Evolutionary conservation across 345 rosid genomes (phyloP).

Genomic region (Hibiscus syriacus): DNA sequence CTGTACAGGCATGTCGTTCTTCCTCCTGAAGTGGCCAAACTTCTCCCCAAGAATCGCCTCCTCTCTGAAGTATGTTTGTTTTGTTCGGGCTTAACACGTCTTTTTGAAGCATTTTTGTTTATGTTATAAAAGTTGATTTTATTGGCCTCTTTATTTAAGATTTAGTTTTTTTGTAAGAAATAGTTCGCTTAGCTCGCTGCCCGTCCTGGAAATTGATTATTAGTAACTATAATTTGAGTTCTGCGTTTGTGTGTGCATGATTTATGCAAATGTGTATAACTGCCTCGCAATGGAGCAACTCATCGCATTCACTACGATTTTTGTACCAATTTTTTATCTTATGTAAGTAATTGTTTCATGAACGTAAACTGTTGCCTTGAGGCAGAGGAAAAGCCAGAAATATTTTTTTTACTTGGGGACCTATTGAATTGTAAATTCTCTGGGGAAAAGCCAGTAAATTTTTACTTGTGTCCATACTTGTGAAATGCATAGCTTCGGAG

Average conservation of each 20-base stretch:
- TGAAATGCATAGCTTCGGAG: neutral
- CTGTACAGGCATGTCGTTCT: constrained; percentile 90
- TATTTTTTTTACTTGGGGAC: no score
- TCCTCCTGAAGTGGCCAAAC: no score
- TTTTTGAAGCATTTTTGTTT: neutral
- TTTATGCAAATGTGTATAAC: neutral
- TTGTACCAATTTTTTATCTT: neutral
- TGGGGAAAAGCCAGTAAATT: no score
- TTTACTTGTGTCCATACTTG: neutral
- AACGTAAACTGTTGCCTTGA: neutral
- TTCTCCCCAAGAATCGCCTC: no score
- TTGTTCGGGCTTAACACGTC: neutral
- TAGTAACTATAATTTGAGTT: neutral
- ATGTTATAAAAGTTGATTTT: no score
- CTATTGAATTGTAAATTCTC: no score
- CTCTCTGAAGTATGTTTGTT: no score
- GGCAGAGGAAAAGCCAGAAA: no score
- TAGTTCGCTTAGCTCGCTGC: neutral
- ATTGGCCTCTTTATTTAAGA: no score
- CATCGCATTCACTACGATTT: neutral
- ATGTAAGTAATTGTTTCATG: no score
- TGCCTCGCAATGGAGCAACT: neutral
- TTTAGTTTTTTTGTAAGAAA: neutral
- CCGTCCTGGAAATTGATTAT: neutral
- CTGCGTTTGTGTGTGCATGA: neutral